phyloP scores from a whole-genome alignment of 2,329 filamentous ascomycete genomes.

The Coniochaeta pulveracea region DNA sequence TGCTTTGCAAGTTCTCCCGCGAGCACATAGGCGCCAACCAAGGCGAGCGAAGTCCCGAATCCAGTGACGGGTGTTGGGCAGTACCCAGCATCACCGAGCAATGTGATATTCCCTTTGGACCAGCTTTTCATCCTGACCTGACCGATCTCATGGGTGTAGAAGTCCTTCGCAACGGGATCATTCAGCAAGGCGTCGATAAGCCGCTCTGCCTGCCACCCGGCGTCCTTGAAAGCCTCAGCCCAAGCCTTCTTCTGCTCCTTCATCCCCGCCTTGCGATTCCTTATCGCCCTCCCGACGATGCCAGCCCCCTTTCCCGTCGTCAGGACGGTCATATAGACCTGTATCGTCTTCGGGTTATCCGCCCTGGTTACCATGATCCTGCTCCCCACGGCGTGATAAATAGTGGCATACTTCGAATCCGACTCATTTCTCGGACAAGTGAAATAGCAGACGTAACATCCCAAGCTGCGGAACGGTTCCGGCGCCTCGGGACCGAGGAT shows the following conservation, averaged over 20 bases:
- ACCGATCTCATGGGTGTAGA: constrained; percentile 32
- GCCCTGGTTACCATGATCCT: constrained; percentile 25
- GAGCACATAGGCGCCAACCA: constrained; percentile 42
- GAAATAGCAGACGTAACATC: constrained; percentile 20
- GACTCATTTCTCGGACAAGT: constrained; percentile 14
- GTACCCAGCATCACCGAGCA: constrained; percentile 44
- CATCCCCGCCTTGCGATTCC: neutral
- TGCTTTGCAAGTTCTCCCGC: constrained; percentile 32
- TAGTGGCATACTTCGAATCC: constrained; percentile 9
- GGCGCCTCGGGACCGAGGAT: constrained; percentile 17
- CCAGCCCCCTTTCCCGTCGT: constrained; percentile 15
- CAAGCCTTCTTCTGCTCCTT: constrained; percentile 26
- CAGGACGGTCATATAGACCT: constrained; percentile 23
- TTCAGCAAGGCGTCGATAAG: constrained; percentile 21
- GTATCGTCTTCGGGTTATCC: constrained; percentile 22
- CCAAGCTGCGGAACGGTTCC: constrained; percentile 10
- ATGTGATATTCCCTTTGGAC: constrained; percentile 32
- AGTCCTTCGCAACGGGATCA: constrained; percentile 25
- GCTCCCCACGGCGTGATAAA: constrained; percentile 15
- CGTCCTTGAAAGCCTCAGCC: constrained; percentile 25
- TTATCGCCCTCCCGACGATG: too few species aligned
- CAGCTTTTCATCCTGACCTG: constrained; percentile 32
- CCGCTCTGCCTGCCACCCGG: constrained; percentile 27
- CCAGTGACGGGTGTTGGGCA: constrained; percentile 36
- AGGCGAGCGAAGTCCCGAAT: constrained; percentile 35